Evolutionary conservation across 2,329 filamentous ascomycete species (phyloP), one percentile per base, ranked within the genome.

Genomic region (Dactylellina haptotyla): DNA sequence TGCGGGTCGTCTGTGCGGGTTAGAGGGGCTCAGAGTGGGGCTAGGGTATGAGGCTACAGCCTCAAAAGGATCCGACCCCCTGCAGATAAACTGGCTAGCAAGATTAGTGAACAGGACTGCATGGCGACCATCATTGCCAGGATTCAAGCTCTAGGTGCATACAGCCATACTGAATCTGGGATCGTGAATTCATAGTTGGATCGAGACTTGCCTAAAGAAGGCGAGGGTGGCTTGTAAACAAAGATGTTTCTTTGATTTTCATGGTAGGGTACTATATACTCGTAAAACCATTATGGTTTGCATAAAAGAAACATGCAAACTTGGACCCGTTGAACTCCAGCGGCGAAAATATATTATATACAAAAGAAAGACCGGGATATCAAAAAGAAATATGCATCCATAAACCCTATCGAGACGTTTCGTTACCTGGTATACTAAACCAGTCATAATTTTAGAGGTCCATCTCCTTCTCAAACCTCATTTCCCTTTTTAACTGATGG

Each of bases 401-500:
- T 18, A 18, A 30, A 34, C 20, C 26, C 23, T 16, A 12, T 9
- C 25, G 4, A 18, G 25, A 28, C 18, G 28, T 20, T 53, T 53
- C 48, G 37, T 53, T 12, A 46, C 18, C 18, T 46, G 14, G 23
- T 10, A 46, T 46, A n/a, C 4, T 46, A 46, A 18, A 46, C 16
- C 10, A 46, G n/a, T 10, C 4, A n/a, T 18, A 23, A 18, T 32
- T 14, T 23, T 28, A 53, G 14, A 53, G 4, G n/a, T 6, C 16
- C 30, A 39, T 43, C 20, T 67, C 63, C 45, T 67, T 59, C 25
- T 58, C 39, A 28, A 59, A 67, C 20, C 45, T 30, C 67, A 72
- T 59, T 46, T 72, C 67, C 26, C 45, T 54, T 25, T 72, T 72
- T 45, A 72, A 37, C 34, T 64, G 67, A n/a, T 54, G 28, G 10